Conservation (phyloP, 495 filamentous ascomycete species). For the Hypoxylon fuscum region DNA sequence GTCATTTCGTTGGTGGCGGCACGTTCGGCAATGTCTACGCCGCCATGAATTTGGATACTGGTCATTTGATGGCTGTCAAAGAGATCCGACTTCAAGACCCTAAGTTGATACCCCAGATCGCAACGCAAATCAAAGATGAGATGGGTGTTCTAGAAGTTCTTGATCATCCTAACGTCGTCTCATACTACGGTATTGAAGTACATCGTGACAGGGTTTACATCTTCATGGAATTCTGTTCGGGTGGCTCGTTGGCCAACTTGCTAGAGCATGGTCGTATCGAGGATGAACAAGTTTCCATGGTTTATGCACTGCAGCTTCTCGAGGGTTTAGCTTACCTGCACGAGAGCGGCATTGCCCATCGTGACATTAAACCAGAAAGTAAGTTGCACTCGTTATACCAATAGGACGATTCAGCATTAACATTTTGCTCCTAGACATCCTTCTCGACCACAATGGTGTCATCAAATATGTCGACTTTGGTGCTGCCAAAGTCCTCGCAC, state of each 20-base stretch:
- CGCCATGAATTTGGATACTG: constrained; percentile 95
- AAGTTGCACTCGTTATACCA: constrained; percentile 47
- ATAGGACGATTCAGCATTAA: constrained; percentile 11
- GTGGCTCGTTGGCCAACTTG: constrained; percentile 88
- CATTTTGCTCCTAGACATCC: constrained; percentile 69
- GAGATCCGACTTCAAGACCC: constrained; percentile 98
- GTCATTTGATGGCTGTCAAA: constrained; percentile 97
- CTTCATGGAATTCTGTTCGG: constrained; percentile 99
- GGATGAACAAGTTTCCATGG: constrained; percentile 97
- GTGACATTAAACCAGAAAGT: constrained; percentile 99
- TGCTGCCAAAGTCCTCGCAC: constrained; percentile 95
- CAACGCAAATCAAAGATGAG: constrained; percentile 92
- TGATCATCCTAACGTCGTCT: constrained; percentile 96
- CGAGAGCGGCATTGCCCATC: constrained; percentile 87
- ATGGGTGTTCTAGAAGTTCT: constrained; percentile 95
- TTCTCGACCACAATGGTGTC: constrained; percentile 96
- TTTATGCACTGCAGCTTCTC: constrained; percentile 94
- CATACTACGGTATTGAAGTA: constrained; percentile 97
- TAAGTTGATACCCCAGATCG: constrained; percentile 92
- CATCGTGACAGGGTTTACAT: constrained; percentile 99
- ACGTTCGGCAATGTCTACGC: constrained; percentile 98
- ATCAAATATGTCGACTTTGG: constrained; percentile 99
- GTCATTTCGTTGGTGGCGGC: constrained; percentile 94
- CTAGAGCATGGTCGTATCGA: constrained; percentile 97
- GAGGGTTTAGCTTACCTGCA: constrained; percentile 97